These are phyloP conservation scores for Vicia faba DNA, from an alignment of 306 rosid genomes.

Conservation along the genomic window DNA sequence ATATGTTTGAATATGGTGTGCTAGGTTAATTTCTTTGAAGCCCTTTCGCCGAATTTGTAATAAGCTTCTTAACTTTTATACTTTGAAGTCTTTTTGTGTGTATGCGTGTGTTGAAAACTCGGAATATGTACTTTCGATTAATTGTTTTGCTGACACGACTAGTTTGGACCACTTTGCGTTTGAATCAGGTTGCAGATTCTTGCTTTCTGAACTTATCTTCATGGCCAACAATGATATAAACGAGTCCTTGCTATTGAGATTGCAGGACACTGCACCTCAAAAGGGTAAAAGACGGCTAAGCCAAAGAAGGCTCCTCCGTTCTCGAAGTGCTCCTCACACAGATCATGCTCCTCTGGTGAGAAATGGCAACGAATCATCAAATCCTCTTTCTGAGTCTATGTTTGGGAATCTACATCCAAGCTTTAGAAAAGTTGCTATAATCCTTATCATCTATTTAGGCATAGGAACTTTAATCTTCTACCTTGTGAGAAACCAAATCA, in stretches of 20 bases:
- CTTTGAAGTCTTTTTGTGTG: conserved; percentile 4
- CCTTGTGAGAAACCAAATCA: conserved; percentile 45
- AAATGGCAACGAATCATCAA: conserved; percentile 21
- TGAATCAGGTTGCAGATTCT: conserved; percentile 40
- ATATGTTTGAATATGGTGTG: not conserved
- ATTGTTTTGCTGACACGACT: conserved; percentile 24
- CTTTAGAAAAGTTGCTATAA: conserved; percentile 36
- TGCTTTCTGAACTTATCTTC: conserved; percentile 26
- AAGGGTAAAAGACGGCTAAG: conserved; percentile 34
- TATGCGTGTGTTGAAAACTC: not conserved
- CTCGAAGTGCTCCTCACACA: conserved; percentile 62
- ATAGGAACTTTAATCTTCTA: conserved; percentile 47
- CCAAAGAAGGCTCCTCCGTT: conserved; percentile 45
- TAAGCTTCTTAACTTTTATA: conserved; percentile 3
- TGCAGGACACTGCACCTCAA: conserved; percentile 32
- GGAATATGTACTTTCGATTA: not conserved
- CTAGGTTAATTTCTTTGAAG: conserved; percentile 4
- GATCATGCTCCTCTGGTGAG: conserved; percentile 10
- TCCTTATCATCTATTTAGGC: conserved; percentile 44
- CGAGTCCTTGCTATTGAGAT: conserved; percentile 46
- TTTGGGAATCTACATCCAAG: conserved; percentile 47
- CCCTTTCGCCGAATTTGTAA: not conserved
- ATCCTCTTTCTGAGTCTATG: conserved; percentile 27
- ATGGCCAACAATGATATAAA: conserved; percentile 54
- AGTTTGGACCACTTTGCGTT: conserved; percentile 24